Base-by-base conservation (phyloP, 1,284 basidiomycete genomes). In the Irpex lacteus region DNA sequence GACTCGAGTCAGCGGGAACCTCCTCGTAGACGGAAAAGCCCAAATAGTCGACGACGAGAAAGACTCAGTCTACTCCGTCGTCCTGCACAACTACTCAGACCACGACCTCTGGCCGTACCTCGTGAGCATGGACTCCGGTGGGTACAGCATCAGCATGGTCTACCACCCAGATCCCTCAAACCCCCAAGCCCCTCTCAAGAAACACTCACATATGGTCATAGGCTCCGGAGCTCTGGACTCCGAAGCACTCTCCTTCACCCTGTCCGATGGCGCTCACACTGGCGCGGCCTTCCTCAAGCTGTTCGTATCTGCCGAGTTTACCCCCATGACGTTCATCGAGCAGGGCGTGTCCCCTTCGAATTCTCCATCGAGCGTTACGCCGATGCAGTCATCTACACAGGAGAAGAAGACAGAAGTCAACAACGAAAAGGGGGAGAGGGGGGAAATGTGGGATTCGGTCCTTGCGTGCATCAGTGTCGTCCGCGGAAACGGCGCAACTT, bases 21-120 rank as follows among this genome's bases (percentile, higher is more conserved):
- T 82, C 37, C 68, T 82, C 58, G 67, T 72, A 5, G 60, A 78
- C 37, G 81, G 79, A 18, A 74, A 73, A 52, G 77, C 77, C 34
- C 70, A 80, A 52, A 71, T 81, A 36, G 68, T 74, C 50, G 75
- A 76, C 61, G 69, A 74, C 57, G 68, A 67, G 60, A 72, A 75
- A 65, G 68, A 70, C 40, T 66, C 75, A 49, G 71, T 76, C 32
- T 82, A 81, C 64, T 70, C 73, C 15, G 71, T 82, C 61, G 72
- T 77, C 40, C 65, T 83, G 38, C 74, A 74, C 66, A 83, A 83
- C 63, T 67, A 74, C 60, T 74, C 80, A 6, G 74, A 77, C 67
- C 67, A 66, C 59, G 79, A 81, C 66, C 76, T 84, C 52, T 83
- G 80, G 76, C 78, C 82, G 19, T 80, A 78, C 66, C 75, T 82